Base-by-base conservation (phyloP, 1,139 yeast genomes). In the Zygoascus hellenicus region DNA sequence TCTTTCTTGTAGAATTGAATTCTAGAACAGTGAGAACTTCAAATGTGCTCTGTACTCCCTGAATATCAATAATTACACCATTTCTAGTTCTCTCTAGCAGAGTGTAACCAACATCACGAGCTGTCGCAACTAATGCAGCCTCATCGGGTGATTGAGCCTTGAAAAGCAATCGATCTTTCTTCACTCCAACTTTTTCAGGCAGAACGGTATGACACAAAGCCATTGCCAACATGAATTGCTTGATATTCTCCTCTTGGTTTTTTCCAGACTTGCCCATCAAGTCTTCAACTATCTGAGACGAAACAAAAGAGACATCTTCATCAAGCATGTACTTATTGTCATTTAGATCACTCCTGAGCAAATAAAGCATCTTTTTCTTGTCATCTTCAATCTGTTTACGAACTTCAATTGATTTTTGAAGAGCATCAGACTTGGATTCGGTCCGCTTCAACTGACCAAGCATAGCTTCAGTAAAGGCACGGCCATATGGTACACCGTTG, bases 101-200 rank as follows among this genome's bases (percentile, higher is more conserved):
- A 7, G 85, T 81, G 64, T 83, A 85, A 2, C 98, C 98, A 56
- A 88, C 71, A 64, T 90, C 97, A 58, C 95, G 78, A 0, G 97
- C 97, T 41, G 92, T 89, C 5, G 84, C 78, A 3, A 92, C 97
- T 50, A 92, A 75, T 0, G 98, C 97, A 42, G 95, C 94, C 67
- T 92, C 98, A 71, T 92, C 98, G 0, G 98, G 98, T n/a, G 96
- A 86, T 66, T 92, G 97, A 0, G 98, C 97, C 62, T 89, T 87
- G 61, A 86, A 77, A 37, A 71, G 74, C 48, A 84, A 65, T 40
- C 68, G 70, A 1, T 77, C 78, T 32, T 86, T 83, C 26, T 48
- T 33, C 40, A 74, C 72, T 11, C 72, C 72, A 28, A 50, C 49
- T 7, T 47, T 48, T 55, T 85, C 97, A 11, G 95, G 83, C 42